Evolutionary conservation across 2,329 filamentous ascomycete species (phyloP).

Genomic region (Fusarium fracticaudum): DNA sequence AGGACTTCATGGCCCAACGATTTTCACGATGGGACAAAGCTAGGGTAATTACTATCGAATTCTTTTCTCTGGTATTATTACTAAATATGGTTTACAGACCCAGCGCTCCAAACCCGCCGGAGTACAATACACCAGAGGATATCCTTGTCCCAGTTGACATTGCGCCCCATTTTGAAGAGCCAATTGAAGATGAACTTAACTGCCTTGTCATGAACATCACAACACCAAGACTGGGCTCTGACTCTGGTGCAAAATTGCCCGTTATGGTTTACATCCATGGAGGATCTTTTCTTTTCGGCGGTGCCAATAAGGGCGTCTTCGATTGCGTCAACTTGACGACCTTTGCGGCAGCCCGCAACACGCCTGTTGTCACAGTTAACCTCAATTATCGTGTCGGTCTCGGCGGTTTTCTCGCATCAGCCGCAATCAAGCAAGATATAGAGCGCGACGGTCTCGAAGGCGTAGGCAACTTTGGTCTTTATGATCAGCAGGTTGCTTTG

Average conservation of each 20-base stretch:
- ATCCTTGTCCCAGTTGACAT: background rate
- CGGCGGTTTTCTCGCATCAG: background rate
- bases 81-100: background rate
- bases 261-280: conserved; percentile 30
- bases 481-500: background rate
- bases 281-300: conserved; percentile 21
- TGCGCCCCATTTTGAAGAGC: conserved; percentile 12
- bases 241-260: background rate
- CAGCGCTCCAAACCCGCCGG: conserved; percentile 25
- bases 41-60: background rate
- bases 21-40: conserved; percentile 21
- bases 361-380: background rate
- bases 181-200: conserved; percentile 18
- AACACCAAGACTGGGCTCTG: background rate
- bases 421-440: background rate
- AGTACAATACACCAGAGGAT: conserved; percentile 3
- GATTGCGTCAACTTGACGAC: background rate
- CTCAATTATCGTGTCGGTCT: conserved; percentile 8
- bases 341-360: background rate
- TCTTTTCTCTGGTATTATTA: too few relatives aligned
- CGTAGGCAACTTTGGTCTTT: background rate
- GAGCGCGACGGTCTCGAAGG: background rate
- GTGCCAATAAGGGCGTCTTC: conserved; percentile 1
- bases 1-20: background rate
- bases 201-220: conserved; percentile 28